phyloP scores from a whole-genome alignment of 179 eudicot species.

The Nepenthes alata region DNA sequence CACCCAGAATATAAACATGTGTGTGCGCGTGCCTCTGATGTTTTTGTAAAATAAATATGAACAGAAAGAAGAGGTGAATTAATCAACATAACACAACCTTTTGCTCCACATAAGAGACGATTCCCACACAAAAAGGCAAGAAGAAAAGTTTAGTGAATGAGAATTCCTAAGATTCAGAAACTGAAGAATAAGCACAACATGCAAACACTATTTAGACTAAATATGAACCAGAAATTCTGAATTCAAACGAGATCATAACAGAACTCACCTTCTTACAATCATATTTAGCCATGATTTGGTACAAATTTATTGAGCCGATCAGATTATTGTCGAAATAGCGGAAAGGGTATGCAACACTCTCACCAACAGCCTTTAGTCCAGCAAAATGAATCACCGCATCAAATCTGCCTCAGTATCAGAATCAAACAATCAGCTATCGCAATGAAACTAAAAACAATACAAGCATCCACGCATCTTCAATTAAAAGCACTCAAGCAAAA shows the following conservation, averaged over 20 bases:
- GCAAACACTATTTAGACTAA: no score
- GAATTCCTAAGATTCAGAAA: no score
- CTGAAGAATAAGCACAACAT: no score
- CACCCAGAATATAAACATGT: no score
- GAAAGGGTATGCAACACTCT: constrained; percentile 63
- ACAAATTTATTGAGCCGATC: constrained; percentile 73
- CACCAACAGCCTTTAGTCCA: constrained; percentile 85
- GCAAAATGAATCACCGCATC: constrained; percentile 95
- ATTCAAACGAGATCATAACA: background rate
- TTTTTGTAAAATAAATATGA: no score
- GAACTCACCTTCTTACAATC: constrained; percentile 69
- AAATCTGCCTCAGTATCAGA: constrained; percentile 29
- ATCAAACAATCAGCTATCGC: background rate
- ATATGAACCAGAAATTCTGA: no score
- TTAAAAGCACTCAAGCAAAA: background rate
- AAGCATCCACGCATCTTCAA: background rate
- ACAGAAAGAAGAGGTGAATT: no score
- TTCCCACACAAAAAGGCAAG: no score
- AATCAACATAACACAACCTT: no score
- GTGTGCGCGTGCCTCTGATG: no score
- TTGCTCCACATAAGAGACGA: no score
- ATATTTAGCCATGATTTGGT: constrained; percentile 63
- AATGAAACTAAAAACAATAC: background rate
- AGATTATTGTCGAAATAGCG: constrained; percentile 76
- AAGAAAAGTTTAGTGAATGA: no score